Evolutionary conservation across 2,329 filamentous ascomycete species (phyloP).

Genomic region (Aspergillus puulaauensis): DNA sequence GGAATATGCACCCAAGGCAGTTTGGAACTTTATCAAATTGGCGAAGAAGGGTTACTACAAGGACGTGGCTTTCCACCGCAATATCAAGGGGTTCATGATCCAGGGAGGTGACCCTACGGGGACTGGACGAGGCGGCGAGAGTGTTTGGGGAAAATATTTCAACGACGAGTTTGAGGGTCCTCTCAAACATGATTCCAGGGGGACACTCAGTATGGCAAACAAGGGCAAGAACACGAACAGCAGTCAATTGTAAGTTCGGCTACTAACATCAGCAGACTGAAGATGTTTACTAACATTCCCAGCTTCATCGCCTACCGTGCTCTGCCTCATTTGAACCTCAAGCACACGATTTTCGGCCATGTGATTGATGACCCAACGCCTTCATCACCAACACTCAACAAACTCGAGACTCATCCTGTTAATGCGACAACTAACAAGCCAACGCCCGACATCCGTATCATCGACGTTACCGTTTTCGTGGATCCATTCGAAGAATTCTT

Average conservation of each 20-base stretch:
- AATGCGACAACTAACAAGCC: slow-evolving; percentile 74
- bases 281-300: not conserved
- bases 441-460: slow-evolving; percentile 73
- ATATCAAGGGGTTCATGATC: slow-evolving; percentile 96
- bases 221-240: slow-evolving; percentile 98
- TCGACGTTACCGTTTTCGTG: slow-evolving; percentile 80
- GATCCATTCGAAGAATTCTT: slow-evolving; percentile 96
- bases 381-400: slow-evolving; percentile 56
- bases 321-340: slow-evolving; percentile 82
- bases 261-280: not conserved
- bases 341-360: slow-evolving; percentile 94
- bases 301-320: slow-evolving; percentile 85
- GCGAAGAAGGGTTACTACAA: slow-evolving; percentile 89
- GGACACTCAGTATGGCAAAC: slow-evolving; percentile 91
- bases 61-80: slow-evolving; percentile 81
- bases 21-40: slow-evolving; percentile 94
- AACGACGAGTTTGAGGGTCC: slow-evolving; percentile 91
- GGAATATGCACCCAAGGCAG: slow-evolving; percentile 85
- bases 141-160: slow-evolving; percentile 93
- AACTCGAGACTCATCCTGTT: slow-evolving; percentile 74
- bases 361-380: slow-evolving; percentile 67
- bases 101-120: slow-evolving; percentile 94
- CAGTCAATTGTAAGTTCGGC: slow-evolving; percentile 65
- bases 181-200: slow-evolving; percentile 75
- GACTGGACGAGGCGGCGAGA: slow-evolving; percentile 84